phyloP scores from a whole-genome alignment of 2,329 filamentous ascomycete species.

The Verticillium nonalfalfae region DNA sequence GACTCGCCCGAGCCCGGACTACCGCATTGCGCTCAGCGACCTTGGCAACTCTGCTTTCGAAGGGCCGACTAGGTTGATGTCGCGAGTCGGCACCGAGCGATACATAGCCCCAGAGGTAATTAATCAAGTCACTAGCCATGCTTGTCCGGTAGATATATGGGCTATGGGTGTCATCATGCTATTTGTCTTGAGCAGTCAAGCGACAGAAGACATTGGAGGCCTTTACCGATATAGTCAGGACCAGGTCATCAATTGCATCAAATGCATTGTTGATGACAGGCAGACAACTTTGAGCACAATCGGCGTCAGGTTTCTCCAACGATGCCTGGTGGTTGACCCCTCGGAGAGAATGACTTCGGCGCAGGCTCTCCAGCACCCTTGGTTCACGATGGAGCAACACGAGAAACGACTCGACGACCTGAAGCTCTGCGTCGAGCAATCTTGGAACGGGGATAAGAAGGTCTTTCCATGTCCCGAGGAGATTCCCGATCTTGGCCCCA shows the following conservation, averaged over 20 bases:
- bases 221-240: slow-evolving; percentile 17
- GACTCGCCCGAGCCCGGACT: slow-evolving; percentile 33
- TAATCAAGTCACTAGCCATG: slow-evolving; percentile 19
- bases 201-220: slow-evolving; percentile 5
- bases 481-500: background rate
- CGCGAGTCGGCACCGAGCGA: slow-evolving; percentile 35
- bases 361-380: slow-evolving; percentile 25
- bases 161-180: slow-evolving; percentile 41
- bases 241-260: slow-evolving; percentile 18
- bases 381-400: slow-evolving; percentile 18
- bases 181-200: slow-evolving; percentile 11
- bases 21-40: slow-evolving; percentile 44
- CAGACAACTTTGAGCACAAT: background rate
- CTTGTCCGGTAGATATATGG: slow-evolving; percentile 42
- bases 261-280: background rate
- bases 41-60: slow-evolving; percentile 41
- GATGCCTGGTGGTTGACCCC: slow-evolving; percentile 24
- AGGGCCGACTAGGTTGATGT: slow-evolving; percentile 32
- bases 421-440: background rate
- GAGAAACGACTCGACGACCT: background rate
- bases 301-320: background rate
- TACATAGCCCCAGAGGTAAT: slow-evolving; percentile 45
- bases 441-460: background rate
- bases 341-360: slow-evolving; percentile 22
- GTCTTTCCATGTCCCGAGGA: background rate